Percentiles rank a stretch among this genome's conserved stretches.
Evolutionary conservation across 1,139 yeast species (phyloP).

Genomic region (Suhomyces bribrorum): DNA sequence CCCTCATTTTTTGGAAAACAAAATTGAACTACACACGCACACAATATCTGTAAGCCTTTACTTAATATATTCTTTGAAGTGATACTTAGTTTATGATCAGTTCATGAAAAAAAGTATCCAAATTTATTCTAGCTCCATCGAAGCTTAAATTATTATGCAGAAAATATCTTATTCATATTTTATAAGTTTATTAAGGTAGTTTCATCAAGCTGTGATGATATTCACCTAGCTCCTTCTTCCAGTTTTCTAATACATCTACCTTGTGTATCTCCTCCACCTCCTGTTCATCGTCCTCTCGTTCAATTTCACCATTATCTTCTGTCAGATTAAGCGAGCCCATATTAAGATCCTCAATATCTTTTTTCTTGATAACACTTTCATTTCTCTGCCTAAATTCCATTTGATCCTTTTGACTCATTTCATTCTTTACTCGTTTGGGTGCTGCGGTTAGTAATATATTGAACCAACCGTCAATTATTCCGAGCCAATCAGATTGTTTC

Average conservation of each 20-base stretch:
- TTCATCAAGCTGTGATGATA: conserved; percentile 8
- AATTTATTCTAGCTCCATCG: too few relatives aligned
- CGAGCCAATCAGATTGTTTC: conserved; percentile 20
- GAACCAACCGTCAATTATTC: conserved; percentile 30
- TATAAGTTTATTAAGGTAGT: conserved; percentile 5
- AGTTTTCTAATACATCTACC: conserved; percentile 14
- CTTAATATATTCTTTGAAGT: neutral
- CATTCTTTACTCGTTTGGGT: conserved; percentile 30
- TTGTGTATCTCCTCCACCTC: conserved; percentile 14
- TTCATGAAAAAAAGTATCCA: too few relatives aligned
- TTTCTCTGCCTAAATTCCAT: conserved; percentile 37
- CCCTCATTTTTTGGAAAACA: neutral
- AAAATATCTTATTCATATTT: too few relatives aligned
- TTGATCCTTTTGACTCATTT: conserved; percentile 44
- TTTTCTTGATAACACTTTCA: conserved; percentile 18
- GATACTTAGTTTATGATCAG: too few relatives aligned
- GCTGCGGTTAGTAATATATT: conserved; percentile 29
- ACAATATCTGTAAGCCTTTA: too few relatives aligned
- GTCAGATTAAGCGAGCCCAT: conserved; percentile 3
- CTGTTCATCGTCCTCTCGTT: conserved; percentile 10
- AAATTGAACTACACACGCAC: neutral
- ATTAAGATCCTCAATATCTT: conserved; percentile 1
- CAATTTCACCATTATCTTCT: conserved; percentile 12
- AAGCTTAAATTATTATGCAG: too few relatives aligned
- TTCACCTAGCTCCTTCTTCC: conserved; percentile 15